Conservation (phyloP, 1,284 basidiomycete species). For the Cutaneotrichosporon dermatis region DNA sequence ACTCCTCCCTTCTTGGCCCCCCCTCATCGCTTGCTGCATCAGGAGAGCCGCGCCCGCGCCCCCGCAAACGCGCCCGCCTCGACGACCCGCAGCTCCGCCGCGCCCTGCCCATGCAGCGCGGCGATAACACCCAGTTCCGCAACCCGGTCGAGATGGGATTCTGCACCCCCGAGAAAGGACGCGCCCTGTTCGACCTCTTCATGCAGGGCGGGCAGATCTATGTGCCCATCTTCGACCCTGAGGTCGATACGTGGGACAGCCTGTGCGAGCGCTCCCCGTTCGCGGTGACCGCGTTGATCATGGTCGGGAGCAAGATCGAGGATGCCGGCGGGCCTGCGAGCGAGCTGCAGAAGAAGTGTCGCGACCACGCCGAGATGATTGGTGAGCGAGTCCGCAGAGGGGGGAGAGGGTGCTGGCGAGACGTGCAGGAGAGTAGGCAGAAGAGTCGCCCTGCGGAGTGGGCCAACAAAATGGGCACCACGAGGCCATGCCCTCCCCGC, state of each 20-base stretch:
- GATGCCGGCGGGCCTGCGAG: conserved; percentile 64
- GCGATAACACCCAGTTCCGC: conserved; percentile 31
- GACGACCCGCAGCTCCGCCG: conserved; percentile 6
- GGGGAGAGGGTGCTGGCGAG: no score
- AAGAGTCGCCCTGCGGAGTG: no score
- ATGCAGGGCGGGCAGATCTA: conserved; percentile 80
- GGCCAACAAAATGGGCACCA: no score
- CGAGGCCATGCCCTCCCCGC: no score
- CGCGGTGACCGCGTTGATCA: conserved; percentile 65
- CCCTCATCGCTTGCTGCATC: background rate
- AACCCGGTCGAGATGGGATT: conserved; percentile 53
- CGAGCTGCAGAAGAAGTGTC: conserved; percentile 37
- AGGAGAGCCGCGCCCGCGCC: background rate
- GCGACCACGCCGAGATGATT: conserved; percentile 75
- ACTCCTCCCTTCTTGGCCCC: no score
- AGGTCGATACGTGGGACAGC: conserved; percentile 67
- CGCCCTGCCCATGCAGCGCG: conserved; percentile 27
- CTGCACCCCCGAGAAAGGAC: conserved; percentile 68
- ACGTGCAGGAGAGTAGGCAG: no score
- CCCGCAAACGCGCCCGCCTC: conserved; percentile 8
- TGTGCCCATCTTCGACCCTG: conserved; percentile 73
- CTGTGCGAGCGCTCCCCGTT: conserved; percentile 37
- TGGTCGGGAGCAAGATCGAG: conserved; percentile 75
- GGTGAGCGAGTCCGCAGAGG: conserved; percentile 48
- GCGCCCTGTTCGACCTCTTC: conserved; percentile 67